Percentiles rank a stretch among this genome's conserved stretches.
These are phyloP conservation scores for Eucalyptus decipiens DNA, from an alignment of 345 rosid genomes.

Conservation along the genomic window DNA sequence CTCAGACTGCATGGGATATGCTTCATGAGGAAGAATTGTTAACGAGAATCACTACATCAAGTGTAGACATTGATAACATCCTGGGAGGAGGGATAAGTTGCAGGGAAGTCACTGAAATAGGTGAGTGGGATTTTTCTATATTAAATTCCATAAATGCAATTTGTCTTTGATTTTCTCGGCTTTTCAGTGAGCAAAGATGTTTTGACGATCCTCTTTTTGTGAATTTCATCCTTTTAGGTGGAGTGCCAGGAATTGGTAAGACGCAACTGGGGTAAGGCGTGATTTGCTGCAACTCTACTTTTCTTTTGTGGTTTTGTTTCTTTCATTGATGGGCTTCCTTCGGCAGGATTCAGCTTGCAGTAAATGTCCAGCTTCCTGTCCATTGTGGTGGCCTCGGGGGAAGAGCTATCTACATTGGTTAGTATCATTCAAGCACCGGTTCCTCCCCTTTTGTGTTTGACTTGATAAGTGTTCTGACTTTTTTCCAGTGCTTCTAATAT, in stretches of 20 bases:
- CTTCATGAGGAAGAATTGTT: slow-evolving; percentile 62
- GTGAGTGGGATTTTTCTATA: slow-evolving; percentile 12
- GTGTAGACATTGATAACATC: slow-evolving; percentile 69
- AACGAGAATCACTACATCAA: slow-evolving; percentile 64
- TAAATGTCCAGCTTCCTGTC: slow-evolving; percentile 86
- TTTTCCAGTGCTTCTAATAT: neutral
- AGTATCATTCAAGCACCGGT: neutral
- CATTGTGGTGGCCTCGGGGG: slow-evolving; percentile 87
- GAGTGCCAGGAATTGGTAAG: slow-evolving; percentile 92
- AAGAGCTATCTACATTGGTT: slow-evolving; percentile 81
- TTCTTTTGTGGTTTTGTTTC: neutral
- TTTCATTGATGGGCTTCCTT: neutral
- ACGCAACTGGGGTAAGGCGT: slow-evolving; percentile 77
- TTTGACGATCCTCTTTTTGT: neutral
- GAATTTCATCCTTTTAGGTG: slow-evolving; percentile 26
- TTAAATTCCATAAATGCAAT: neutral
- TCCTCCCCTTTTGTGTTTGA: neutral
- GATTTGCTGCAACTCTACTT: neutral
- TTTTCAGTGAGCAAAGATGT: neutral
- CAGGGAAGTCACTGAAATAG: slow-evolving; percentile 91
- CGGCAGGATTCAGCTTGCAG: slow-evolving; percentile 82
- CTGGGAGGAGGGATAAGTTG: slow-evolving; percentile 88
- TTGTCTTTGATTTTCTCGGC: neutral
- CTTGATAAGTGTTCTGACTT: neutral
- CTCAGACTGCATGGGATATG: slow-evolving; percentile 92